Evolutionary conservation across 1,139 yeast species (phyloP).

Genomic region (Taphrina flavorubra): DNA sequence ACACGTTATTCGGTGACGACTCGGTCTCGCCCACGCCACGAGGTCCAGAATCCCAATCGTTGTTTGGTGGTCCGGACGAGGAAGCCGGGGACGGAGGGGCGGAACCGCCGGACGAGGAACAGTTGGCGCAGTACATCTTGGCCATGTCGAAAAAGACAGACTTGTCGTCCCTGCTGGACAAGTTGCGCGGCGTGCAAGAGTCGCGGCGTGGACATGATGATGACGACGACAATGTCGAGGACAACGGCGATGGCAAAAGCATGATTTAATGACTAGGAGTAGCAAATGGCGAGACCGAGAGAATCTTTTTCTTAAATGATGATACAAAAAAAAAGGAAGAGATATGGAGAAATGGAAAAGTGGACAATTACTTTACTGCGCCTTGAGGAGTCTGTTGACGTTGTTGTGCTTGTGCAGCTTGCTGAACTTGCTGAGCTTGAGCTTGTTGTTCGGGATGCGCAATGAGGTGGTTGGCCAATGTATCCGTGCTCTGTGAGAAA

Average conservation of each 20-base stretch:
- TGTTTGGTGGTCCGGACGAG: slow-evolving; percentile 17
- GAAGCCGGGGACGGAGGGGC: slow-evolving; percentile 17
- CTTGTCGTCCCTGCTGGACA: slow-evolving; percentile 29
- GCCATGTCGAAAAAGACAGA: slow-evolving; percentile 25
- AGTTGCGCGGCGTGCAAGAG: slow-evolving; percentile 31
- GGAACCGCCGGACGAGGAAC: slow-evolving; percentile 38
- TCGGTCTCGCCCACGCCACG: slow-evolving; percentile 49
- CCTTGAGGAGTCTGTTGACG: not conserved
- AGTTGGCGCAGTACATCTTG: slow-evolving; percentile 32
- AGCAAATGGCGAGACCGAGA: too few relatives aligned
- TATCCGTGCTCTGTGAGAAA: slow-evolving; percentile 72
- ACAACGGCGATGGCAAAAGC: slow-evolving; percentile 3
- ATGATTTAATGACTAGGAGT: not conserved
- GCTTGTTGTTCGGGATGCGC: slow-evolving; percentile 23
- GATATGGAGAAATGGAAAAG: too few relatives aligned
- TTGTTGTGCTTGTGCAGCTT: not conserved
- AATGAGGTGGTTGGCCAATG: slow-evolving; percentile 47
- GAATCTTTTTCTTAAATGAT: too few relatives aligned
- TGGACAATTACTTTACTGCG: not conserved
- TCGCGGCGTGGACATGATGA: not conserved
- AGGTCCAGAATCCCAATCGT: slow-evolving; percentile 28
- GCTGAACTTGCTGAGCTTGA: not conserved
- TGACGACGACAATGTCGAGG: not conserved
- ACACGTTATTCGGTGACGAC: slow-evolving; percentile 73
- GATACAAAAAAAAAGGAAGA: not conserved